A percentile compares a stretch with the other conserved stretches of the same genome.
phyloP scores from a whole-genome alignment of 345 rosid species.

The Acer yangbiense region DNA sequence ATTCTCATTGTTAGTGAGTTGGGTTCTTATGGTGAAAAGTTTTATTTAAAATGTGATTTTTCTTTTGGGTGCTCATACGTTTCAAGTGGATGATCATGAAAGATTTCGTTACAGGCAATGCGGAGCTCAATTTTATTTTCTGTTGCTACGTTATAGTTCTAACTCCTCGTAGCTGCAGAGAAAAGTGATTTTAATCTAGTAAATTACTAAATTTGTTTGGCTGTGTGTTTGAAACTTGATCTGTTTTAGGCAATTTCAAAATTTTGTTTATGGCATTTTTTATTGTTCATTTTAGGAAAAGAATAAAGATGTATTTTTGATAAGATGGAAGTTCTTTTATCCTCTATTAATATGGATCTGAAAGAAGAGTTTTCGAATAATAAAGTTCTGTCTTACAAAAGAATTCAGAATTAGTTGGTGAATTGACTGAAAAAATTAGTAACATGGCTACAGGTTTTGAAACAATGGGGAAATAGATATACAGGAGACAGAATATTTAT shows the following conservation, averaged over 20 bases:
- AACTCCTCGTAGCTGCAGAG: neutral
- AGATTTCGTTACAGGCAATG: neutral
- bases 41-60: neutral
- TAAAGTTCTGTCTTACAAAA: neutral
- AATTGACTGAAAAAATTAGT: neutral
- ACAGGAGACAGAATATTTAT: no score
- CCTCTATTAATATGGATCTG: neutral
- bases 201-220: neutral
- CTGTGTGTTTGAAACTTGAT: neutral
- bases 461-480: neutral
- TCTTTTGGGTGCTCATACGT: neutral
- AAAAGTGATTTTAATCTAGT: neutral
- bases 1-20: neutral
- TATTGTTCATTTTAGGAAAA: neutral
- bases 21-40: neutral
- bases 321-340: neutral
- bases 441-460: slow-evolving; percentile 7
- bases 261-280: neutral
- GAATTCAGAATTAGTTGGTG: neutral
- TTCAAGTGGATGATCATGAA: neutral
- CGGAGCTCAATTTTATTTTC: neutral
- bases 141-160: neutral
- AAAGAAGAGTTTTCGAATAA: neutral
- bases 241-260: neutral
- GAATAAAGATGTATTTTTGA: neutral